Base-by-base conservation (phyloP, 495 filamentous ascomycete species). In the Podospora pseudoanserina region DNA sequence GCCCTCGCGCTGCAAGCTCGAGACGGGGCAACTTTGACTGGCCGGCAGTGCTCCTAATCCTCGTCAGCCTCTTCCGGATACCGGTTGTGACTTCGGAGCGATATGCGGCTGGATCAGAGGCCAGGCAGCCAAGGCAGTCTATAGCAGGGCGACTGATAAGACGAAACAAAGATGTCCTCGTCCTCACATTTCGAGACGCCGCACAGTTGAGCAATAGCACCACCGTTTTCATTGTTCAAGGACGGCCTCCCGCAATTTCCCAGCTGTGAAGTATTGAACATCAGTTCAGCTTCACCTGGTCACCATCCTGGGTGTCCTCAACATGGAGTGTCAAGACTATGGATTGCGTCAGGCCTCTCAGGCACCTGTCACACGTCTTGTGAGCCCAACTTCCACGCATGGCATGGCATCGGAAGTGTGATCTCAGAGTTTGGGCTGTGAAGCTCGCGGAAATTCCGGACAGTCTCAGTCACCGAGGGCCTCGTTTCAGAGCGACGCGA, bases 91-190 rank as follows among this genome's bases (percentile, higher is more conserved):
- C 39, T 49, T 49, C 39, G 39, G 39, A 13, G 39, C 7, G 39
- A 49, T 28, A 53, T 34, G 44, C 67, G 27, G 60, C 49, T 18
- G 26, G 19, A 34, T 27, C 58, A 44, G n/a, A 28, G 56, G 19
- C 63, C 63, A 69, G 63, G 63, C 67, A 69, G 49, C 61, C 63
- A 58, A 62, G 58, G 67, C 59, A 58, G 55, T 58, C 23, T 58
- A 32, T 4, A 4, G 4, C 7, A 20, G 55, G 13, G 55, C 6
- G 16, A 1, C 18, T 58, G n/a, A 58, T 20, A 58, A 58, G 6
- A 58, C n/a, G 23, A 58, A 20, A 58, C 55, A 58, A 58, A 58
- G 9, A 58, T 32, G 30, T 5, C 23, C 23, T 23, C 23, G 55
- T 58, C 55, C 55, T 58, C 55, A 19, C 5, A 20, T 26, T n/a